Percentiles rank a stretch among this genome's conserved stretches.
These are phyloP conservation scores for Colletotrichum horii DNA, from an alignment of 2,329 filamentous ascomycete species.

Conservation along the genomic window DNA sequence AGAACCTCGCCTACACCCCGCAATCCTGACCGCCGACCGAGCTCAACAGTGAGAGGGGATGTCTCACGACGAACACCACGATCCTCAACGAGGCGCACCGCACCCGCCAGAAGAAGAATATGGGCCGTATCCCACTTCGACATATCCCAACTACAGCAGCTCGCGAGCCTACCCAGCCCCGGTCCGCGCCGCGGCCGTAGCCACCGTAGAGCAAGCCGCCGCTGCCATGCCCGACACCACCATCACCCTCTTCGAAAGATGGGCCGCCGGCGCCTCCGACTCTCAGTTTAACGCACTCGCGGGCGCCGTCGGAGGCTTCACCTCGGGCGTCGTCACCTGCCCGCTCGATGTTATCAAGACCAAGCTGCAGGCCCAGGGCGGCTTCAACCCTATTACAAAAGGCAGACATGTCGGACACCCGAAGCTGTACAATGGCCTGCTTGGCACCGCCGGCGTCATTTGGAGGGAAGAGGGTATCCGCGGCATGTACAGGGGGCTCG, in stretches of 20 bases:
- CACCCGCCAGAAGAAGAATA: slow-evolving; percentile 38
- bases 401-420: slow-evolving; percentile 54
- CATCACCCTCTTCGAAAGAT: slow-evolving; percentile 57
- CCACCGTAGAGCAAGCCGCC: slow-evolving; percentile 4
- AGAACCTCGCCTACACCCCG: neutral
- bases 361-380: slow-evolving; percentile 93
- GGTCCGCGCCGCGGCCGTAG: slow-evolving; percentile 10
- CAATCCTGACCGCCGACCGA: neutral
- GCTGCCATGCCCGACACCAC: slow-evolving; percentile 24
- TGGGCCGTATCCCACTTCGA: slow-evolving; percentile 33
- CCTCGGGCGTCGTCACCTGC: slow-evolving; percentile 92
- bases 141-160: slow-evolving; percentile 25
- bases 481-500: slow-evolving; percentile 91
- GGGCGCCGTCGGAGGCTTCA: slow-evolving; percentile 88
- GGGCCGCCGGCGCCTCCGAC: slow-evolving; percentile 61
- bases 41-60: slow-evolving; percentile 39
- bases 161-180: slow-evolving; percentile 21
- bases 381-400: slow-evolving; percentile 65
- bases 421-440: slow-evolving; percentile 80
- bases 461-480: slow-evolving; percentile 86
- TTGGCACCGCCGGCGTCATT: slow-evolving; percentile 86
- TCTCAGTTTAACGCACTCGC: slow-evolving; percentile 81
- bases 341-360: slow-evolving; percentile 99
- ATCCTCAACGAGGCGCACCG: slow-evolving; percentile 26
- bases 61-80: slow-evolving; percentile 55